phyloP scores from a whole-genome alignment of 2,329 filamentous ascomycete genomes.

The Fusarium domesticum region DNA sequence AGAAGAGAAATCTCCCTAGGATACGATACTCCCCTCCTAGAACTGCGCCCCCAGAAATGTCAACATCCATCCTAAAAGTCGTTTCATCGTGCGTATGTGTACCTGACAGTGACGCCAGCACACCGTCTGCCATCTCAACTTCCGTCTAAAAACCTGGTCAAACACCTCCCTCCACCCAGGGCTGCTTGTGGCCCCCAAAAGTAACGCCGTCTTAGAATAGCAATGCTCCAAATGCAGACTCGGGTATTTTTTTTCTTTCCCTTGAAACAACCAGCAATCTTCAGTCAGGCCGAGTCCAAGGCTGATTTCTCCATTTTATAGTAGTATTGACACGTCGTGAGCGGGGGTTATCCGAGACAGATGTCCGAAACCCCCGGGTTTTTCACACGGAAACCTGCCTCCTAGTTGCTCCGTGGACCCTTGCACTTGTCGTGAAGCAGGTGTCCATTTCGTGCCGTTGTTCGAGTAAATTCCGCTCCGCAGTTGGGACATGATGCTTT shows the following conservation, averaged over 20 bases:
- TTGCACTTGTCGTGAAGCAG: conserved; percentile 88
- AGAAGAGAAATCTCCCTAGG: no score
- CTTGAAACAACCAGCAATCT: conserved; percentile 10
- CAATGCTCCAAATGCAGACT: conserved; percentile 18
- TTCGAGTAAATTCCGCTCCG: conserved; percentile 89
- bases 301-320: conserved; percentile 10
- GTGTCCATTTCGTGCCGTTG: conserved; percentile 84
- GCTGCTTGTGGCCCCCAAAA: conserved; percentile 13
- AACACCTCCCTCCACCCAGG: conserved; percentile 9
- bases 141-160: conserved; percentile 17
- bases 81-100: not conserved
- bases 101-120: not conserved
- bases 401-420: conserved; percentile 42
- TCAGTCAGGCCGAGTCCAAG: conserved; percentile 17
- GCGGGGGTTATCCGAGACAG: not conserved
- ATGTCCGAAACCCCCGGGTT: not conserved
- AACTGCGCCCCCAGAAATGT: not conserved
- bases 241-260: conserved; percentile 5
- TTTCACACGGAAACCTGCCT: conserved; percentile 6
- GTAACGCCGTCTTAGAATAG: conserved; percentile 23
- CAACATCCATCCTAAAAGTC: not conserved
- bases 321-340: not conserved
- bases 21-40: not conserved
- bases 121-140: not conserved
- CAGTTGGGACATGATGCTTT: conserved; percentile 91